Base-by-base conservation (phyloP, 345 rosid genomes). In the Viola odorata region DNA sequence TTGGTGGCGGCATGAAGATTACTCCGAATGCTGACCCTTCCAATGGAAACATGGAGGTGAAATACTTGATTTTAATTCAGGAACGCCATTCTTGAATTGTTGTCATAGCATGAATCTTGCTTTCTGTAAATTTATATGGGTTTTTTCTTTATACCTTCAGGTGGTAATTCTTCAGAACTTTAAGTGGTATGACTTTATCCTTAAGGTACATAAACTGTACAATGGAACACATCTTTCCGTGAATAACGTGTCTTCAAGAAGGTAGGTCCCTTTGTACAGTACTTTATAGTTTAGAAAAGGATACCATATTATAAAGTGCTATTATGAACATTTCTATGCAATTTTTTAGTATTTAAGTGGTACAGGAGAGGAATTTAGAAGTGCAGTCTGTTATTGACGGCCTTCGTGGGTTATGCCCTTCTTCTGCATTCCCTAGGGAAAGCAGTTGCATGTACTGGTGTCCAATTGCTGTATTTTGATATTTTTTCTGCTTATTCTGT, bases 1-100 rank as follows among this genome's bases (percentile, higher is more conserved):
- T 94, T 71, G 99, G 96, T 5, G 96, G 99, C 53, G 97, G 97
- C 64, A 91, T 91, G 99, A 95, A 88, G 80, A 91, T 95, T 50
- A 81, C 97, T 9, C 96, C 97, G 53, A 91, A 86, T 70, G 99
- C 95, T 12, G 77, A 81, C 75, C 99, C 95, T 66, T 36, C 70
- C 65, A 84, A 72, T 74, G 92, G 95, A 80, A 77, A 75, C 48
- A 80, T 94, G 59, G 97, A 89, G 96, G 96, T 89, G 57, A 54
- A 66, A 16, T 72, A 38, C 62, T 37, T 58, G 51, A 13, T n/a
- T 12, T 41, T 36, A 23, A 12, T 12, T 57, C 41, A 15, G 55
- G 6, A 12, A 57, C 4, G 42, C 41, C 6, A 52, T 55, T 62
- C 32, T 7, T n/a, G 47, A 10, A 6, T 61, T 15, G 36, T n/a